phyloP scores from a whole-genome alignment of 1,284 basidiomycete species.

The Rhodotorula sp. region DNA sequence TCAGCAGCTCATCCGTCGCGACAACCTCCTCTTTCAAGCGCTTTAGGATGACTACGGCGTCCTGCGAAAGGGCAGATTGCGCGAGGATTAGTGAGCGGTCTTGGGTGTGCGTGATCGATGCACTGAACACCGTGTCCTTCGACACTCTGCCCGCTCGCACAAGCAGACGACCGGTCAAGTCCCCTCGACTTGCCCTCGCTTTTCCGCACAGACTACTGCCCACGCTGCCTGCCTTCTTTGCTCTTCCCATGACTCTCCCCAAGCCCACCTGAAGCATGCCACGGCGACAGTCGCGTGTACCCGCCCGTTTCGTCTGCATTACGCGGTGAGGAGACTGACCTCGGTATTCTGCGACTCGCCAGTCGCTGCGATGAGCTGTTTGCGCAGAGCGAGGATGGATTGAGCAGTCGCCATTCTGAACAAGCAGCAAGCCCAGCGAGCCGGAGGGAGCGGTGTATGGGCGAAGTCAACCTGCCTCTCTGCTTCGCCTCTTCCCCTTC shows the following conservation, averaged over 20 bases:
- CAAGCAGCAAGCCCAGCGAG: background rate
- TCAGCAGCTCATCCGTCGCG: constrained; percentile 80
- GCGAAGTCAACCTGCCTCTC: background rate
- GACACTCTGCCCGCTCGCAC: no score
- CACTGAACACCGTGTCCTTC: no score
- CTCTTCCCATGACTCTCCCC: no score
- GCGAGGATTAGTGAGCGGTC: background rate
- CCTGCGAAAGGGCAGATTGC: constrained; percentile 53
- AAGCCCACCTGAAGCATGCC: no score
- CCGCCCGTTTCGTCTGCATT: no score
- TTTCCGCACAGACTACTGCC: no score
- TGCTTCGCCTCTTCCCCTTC: background rate
- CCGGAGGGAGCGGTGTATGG: background rate
- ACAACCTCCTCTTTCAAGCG: constrained; percentile 72
- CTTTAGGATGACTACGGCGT: constrained; percentile 66
- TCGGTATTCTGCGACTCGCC: constrained; percentile 30
- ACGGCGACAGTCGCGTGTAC: background rate
- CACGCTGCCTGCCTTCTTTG: no score
- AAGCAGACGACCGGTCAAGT: no score
- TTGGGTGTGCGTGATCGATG: no score
- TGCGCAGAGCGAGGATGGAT: constrained; percentile 12
- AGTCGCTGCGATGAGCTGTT: constrained; percentile 5
- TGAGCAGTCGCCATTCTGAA: background rate
- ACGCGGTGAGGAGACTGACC: constrained; percentile 6
- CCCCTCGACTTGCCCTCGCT: no score